A percentile compares a stretch with the other conserved stretches of the same genome.
Evolutionary conservation across 2,329 filamentous ascomycete species (phyloP).

Genomic region (Arthrobotrys pseudoclavata): DNA sequence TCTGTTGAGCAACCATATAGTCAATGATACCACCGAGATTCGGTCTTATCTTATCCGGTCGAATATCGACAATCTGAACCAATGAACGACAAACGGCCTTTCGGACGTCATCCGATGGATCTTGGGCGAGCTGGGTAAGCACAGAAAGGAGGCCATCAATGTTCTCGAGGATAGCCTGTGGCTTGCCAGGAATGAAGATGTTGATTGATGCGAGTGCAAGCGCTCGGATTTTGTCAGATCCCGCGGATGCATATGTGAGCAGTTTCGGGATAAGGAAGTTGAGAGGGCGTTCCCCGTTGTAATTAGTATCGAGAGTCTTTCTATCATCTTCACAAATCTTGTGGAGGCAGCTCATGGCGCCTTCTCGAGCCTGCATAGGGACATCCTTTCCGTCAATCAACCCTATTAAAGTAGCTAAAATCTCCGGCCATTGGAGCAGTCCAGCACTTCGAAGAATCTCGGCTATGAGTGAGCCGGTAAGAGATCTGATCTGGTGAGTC

Average conservation of each 20-base stretch:
- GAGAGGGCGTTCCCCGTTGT: conserved; percentile 88
- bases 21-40: conserved; percentile 90
- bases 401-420: conserved; percentile 84
- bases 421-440: conserved; percentile 89
- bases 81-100: conserved; percentile 94
- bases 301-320: conserved; percentile 85
- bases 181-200: conserved; percentile 87
- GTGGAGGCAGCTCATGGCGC: conserved; percentile 89
- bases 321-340: conserved; percentile 98
- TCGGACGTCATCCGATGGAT: conserved; percentile 83
- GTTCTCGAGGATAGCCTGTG: conserved; percentile 82
- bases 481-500: conserved; percentile 84
- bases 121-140: conserved; percentile 83
- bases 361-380: conserved; percentile 82
- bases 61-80: conserved; percentile 89
- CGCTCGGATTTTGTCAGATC: conserved; percentile 81
- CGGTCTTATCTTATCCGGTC: conserved; percentile 89
- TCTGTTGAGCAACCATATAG: conserved; percentile 92
- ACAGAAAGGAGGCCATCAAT: conserved; percentile 85
- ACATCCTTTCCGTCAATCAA: conserved; percentile 76
- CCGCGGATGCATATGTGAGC: conserved; percentile 84
- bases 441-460: conserved; percentile 88
- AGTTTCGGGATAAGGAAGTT: conserved; percentile 91
- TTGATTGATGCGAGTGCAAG: conserved; percentile 88
- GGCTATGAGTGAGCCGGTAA: conserved; percentile 92